phyloP scores from a whole-genome alignment of 768 basidiomycete species.

The Pisolithus orientalis region DNA sequence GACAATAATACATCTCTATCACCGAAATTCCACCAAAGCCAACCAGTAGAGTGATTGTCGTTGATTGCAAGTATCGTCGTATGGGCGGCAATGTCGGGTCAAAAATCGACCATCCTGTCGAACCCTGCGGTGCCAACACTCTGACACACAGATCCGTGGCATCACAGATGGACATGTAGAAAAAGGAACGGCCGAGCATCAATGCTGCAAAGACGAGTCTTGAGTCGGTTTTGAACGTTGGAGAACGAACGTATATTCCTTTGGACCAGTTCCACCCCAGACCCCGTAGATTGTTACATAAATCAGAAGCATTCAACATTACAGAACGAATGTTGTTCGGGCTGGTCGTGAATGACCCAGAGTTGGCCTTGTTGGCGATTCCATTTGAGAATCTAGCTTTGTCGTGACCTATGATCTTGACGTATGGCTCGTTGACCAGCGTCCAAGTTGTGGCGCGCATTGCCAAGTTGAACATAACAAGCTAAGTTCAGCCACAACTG shows the following conservation, averaged over 20 bases:
- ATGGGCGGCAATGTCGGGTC: constrained; percentile 27
- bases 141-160: neutral
- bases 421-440: constrained; percentile 8
- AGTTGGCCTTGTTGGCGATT: neutral
- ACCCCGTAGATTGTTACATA: constrained; percentile 18
- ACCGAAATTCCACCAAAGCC: constrained; percentile 40
- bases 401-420: constrained; percentile 1
- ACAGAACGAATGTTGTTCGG: constrained; percentile 6
- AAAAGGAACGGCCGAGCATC: constrained; percentile 7
- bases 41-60: constrained; percentile 34
- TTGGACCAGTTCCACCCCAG: constrained; percentile 21
- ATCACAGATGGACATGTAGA: constrained; percentile 7
- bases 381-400: neutral
- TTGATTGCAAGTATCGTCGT: constrained; percentile 37
- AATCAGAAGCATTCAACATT: constrained; percentile 25
- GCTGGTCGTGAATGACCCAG: neutral
- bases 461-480: constrained; percentile 17
- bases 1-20: constrained; percentile 39
- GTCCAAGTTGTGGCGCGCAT: constrained; percentile 22
- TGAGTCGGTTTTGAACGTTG: constrained; percentile 15
- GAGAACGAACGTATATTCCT: constrained; percentile 8
- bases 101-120: constrained; percentile 32
- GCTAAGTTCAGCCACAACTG: constrained; percentile 3
- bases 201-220: constrained; percentile 10
- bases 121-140: constrained; percentile 32